Percentiles rank a stretch among this genome's conserved stretches.
These are phyloP conservation scores for Usnea hakonensis DNA, from an alignment of 495 filamentous ascomycete species.

Conservation along the genomic window DNA sequence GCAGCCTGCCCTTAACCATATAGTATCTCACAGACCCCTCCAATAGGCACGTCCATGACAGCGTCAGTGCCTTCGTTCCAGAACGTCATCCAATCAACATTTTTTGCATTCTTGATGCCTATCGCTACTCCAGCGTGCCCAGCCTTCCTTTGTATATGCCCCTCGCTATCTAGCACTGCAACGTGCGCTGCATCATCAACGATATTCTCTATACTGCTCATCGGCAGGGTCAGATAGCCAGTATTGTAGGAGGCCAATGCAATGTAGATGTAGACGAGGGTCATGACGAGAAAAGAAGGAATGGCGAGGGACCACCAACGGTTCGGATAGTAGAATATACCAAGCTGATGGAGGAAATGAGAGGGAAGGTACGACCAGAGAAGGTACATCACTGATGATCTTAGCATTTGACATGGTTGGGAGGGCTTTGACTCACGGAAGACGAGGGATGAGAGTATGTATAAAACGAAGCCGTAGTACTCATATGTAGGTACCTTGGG, in stretches of 20 bases:
- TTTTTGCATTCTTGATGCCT: conserved; percentile 20
- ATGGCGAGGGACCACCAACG: conserved; percentile 95
- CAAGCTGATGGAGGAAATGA: conserved; percentile 83
- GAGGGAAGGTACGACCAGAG: conserved; percentile 92
- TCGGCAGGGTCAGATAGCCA: conserved; percentile 71
- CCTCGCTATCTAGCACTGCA: conserved; percentile 69
- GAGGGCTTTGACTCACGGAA: conserved; percentile 45
- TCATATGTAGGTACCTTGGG: conserved; percentile 97
- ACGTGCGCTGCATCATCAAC: conserved; percentile 86
- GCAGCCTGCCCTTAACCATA: conserved; percentile 30
- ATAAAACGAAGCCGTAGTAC: conserved; percentile 97
- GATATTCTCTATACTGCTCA: conserved; percentile 77
- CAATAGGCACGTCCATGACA: conserved; percentile 93
- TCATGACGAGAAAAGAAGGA: conserved; percentile 82
- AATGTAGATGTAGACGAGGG: conserved; percentile 85
- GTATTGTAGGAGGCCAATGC: conserved; percentile 89
- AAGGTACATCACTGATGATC: conserved; percentile 62
- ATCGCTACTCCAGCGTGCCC: conserved; percentile 12
- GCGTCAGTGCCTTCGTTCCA: conserved; percentile 95
- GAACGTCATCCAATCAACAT: conserved; percentile 63
- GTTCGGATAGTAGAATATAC: conserved; percentile 94
- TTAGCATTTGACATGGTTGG: conserved; percentile 3
- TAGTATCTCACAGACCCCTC: conserved; percentile 88
- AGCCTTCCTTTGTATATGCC: conserved; percentile 47
- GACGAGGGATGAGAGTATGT: conserved; percentile 68